Conservation (phyloP, 2,329 filamentous ascomycete genomes). For the Trichophyton simii region DNA sequence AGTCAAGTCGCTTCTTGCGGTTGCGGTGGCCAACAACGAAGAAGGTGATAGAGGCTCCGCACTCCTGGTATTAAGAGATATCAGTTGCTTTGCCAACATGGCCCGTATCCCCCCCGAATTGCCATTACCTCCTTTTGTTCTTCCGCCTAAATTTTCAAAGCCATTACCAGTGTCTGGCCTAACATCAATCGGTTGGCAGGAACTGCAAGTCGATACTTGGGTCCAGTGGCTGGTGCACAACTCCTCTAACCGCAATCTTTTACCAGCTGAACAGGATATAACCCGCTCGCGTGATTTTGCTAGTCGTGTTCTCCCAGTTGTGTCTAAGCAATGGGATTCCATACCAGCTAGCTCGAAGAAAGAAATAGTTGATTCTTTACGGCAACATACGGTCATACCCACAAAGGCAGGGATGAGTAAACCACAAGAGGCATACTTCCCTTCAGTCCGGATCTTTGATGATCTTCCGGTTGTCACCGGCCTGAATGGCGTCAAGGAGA, state of each 20-base stretch:
- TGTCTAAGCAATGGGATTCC: slow-evolving; percentile 88
- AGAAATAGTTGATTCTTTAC: slow-evolving; percentile 52
- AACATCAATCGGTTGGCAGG: slow-evolving; percentile 71
- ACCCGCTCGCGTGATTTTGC: slow-evolving; percentile 63
- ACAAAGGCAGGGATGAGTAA: slow-evolving; percentile 83
- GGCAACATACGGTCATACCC: slow-evolving; percentile 63
- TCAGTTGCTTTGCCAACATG: slow-evolving; percentile 63
- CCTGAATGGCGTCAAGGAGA: slow-evolving; percentile 74
- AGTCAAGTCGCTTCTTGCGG: slow-evolving; percentile 59
- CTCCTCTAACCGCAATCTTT: slow-evolving; percentile 42
- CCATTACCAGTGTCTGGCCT: slow-evolving; percentile 55
- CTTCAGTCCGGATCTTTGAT: slow-evolving; percentile 86
- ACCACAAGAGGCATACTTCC: slow-evolving; percentile 79
- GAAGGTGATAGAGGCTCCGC: slow-evolving; percentile 46
- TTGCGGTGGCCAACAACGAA: slow-evolving; percentile 48
- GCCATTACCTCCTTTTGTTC: slow-evolving; percentile 66
- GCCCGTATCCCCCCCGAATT: slow-evolving; percentile 68
- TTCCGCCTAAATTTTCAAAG: slow-evolving; percentile 74
- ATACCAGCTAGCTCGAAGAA: slow-evolving; percentile 54
- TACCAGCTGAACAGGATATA: slow-evolving; percentile 54
- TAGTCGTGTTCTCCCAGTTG: slow-evolving; percentile 58
- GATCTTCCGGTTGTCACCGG: slow-evolving; percentile 73
- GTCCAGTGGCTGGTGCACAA: slow-evolving; percentile 65
- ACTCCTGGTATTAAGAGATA: slow-evolving; percentile 63
- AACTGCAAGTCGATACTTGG: slow-evolving; percentile 78